Evolutionary conservation across 1,284 basidiomycete genomes (phyloP).

Genomic region (Cutaneotrichosporon arboriforme): DNA sequence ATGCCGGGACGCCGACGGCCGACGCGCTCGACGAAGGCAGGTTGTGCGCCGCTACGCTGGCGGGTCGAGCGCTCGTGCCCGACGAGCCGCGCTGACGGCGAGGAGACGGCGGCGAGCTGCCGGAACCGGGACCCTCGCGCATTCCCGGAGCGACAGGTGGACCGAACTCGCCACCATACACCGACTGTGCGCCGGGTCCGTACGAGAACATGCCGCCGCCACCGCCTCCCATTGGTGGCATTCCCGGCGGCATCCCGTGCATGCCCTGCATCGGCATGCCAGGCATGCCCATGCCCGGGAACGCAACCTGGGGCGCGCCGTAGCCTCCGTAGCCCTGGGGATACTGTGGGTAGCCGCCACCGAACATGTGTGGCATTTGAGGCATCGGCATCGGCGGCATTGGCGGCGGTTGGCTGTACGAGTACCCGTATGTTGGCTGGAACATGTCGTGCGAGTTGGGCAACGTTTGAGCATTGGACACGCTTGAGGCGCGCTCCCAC

Average conservation of each 20-base stretch:
- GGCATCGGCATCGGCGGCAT: background rate
- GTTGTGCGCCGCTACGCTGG: slow-evolving; percentile 2
- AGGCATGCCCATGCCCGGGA: slow-evolving; percentile 6
- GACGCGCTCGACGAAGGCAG: background rate
- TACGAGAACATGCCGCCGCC: slow-evolving; percentile 34
- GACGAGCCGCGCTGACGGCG: slow-evolving; percentile 9
- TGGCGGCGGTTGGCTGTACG: slow-evolving; percentile 11
- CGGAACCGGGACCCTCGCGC: background rate
- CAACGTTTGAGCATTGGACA: slow-evolving; percentile 19
- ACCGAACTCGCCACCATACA: slow-evolving; percentile 42
- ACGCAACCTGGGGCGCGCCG: slow-evolving; percentile 4
- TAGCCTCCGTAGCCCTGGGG: slow-evolving; percentile 8
- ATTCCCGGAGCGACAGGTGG: slow-evolving; percentile 23
- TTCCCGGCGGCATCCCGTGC: slow-evolving; percentile 2
- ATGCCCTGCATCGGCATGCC: slow-evolving; percentile 5
- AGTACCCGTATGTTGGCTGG: slow-evolving; percentile 19
- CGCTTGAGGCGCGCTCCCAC: slow-evolving; percentile 40
- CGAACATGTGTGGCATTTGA: background rate
- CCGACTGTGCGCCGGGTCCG: slow-evolving; percentile 31
- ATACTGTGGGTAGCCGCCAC: background rate
- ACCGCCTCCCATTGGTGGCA: slow-evolving; percentile 5
- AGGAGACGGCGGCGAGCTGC: slow-evolving; percentile 2
- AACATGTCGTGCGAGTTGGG: slow-evolving; percentile 6
- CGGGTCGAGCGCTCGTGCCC: slow-evolving; percentile 5
- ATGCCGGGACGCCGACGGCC: background rate